phyloP scores from a whole-genome alignment of 108 stramenopile genomes.

The Cyclotella atomus region DNA sequence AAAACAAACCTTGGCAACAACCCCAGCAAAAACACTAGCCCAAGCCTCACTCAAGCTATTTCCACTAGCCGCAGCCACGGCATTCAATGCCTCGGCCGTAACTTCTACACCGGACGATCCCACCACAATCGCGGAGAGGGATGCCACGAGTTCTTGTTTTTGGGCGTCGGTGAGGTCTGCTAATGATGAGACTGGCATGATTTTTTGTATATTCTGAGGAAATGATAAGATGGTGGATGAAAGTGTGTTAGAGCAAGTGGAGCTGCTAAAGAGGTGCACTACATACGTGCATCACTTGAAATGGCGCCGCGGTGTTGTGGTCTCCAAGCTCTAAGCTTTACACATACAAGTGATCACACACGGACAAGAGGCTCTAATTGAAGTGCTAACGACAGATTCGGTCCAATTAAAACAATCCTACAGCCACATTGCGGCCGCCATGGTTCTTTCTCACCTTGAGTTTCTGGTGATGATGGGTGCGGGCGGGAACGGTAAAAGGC shows the following conservation, averaged over 20 bases:
- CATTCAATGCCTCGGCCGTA: constrained; percentile 66
- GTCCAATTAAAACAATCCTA: no score
- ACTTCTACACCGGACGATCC: constrained; percentile 54
- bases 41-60: constrained; percentile 61
- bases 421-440: constrained; percentile 13
- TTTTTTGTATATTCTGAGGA: no score
- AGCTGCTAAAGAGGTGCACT: no score
- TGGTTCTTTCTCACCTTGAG: not conserved
- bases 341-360: no score
- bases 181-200: constrained; percentile 70
- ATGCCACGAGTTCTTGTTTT: constrained; percentile 86
- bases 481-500: no score
- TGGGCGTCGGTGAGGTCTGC: constrained; percentile 68
- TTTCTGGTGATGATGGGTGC: not conserved
- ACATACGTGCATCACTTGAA: no score
- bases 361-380: no score
- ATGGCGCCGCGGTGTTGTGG: no score
- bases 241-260: no score
- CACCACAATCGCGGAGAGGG: constrained; percentile 74
- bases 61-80: constrained; percentile 77
- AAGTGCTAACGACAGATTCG: no score
- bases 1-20: constrained; percentile 53
- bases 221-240: no score
- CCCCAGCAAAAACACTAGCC: constrained; percentile 74
- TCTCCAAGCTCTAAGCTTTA: no score